Percentiles rank a stretch among this genome's conserved stretches.
Evolutionary conservation across 139 green algal species (phyloP).

Genomic region (Eudorina sp.): DNA sequence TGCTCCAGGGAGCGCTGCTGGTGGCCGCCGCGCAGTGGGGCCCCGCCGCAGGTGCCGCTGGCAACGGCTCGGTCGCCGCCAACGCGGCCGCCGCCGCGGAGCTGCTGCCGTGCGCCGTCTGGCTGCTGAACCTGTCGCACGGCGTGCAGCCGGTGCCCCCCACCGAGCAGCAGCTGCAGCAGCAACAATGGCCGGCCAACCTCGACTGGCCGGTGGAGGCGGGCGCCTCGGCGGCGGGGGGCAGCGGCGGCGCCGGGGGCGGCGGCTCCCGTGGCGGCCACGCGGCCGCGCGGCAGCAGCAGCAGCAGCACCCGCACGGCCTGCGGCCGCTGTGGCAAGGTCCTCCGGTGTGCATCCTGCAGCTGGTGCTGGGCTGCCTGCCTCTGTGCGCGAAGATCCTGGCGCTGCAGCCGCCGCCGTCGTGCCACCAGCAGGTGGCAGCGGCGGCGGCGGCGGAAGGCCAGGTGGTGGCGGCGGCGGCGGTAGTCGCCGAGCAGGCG

Average conservation of each 20-base stretch:
- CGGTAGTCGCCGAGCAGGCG: no score
- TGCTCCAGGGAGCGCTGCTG: slow-evolving; percentile 31
- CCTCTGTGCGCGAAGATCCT: slow-evolving; percentile 37
- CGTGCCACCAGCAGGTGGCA: neutral
- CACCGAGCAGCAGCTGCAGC: neutral
- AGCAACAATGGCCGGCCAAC: slow-evolving; percentile 22
- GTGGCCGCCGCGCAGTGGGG: neutral
- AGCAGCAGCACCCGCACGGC: neutral
- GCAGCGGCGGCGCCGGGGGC: neutral
- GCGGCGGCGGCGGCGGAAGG: neutral
- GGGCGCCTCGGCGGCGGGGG: no score
- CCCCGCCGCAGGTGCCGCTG: no score
- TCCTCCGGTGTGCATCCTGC: slow-evolving; percentile 24
- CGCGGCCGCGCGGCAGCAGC: neutral
- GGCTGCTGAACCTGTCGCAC: slow-evolving; percentile 1
- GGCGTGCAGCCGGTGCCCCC: neutral
- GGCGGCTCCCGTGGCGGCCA: no score
- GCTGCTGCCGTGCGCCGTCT: slow-evolving; percentile 39
- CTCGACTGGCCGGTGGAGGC: slow-evolving; percentile 13
- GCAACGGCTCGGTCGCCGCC: neutral
- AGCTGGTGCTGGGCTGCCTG: slow-evolving; percentile 37
- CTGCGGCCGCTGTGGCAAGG: slow-evolving; percentile 23
- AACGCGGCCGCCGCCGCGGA: neutral
- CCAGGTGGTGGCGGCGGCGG: slow-evolving; percentile 6
- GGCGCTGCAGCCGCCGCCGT: neutral